phyloP scores from a whole-genome alignment of 331 rosid species.

The Arachis monticola region DNA sequence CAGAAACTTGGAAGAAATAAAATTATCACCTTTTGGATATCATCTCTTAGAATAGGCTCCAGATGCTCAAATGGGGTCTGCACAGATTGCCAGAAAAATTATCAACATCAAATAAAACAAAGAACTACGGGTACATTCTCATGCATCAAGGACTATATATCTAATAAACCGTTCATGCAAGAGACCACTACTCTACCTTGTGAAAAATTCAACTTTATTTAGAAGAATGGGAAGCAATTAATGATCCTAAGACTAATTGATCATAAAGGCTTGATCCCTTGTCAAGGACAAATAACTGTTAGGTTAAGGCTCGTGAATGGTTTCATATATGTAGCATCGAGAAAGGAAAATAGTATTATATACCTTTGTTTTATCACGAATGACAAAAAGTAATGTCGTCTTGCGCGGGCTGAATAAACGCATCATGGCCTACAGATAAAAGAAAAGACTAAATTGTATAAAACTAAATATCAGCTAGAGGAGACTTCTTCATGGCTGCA shows the following conservation, averaged over 20 bases:
- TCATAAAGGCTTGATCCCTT: background rate
- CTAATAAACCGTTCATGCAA: background rate
- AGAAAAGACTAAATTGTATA: slow-evolving; percentile 22
- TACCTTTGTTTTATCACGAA: slow-evolving; percentile 79
- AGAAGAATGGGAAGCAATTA: background rate
- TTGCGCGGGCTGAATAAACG: slow-evolving; percentile 75
- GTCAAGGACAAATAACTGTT: background rate
- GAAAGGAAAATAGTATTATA: slow-evolving; percentile 12
- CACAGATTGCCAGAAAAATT: slow-evolving; percentile 26
- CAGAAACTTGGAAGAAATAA: slow-evolving; percentile 17
- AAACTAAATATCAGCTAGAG: background rate
- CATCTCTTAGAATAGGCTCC: slow-evolving; percentile 67
- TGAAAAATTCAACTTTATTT: background rate
- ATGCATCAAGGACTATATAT: background rate
- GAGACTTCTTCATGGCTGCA: background rate
- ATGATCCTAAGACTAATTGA: background rate
- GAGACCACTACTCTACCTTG: background rate
- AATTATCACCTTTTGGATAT: slow-evolving; percentile 61
- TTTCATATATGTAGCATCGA: background rate
- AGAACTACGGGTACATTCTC: background rate
- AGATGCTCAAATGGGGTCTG: slow-evolving; percentile 64
- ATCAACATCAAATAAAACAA: slow-evolving; percentile 12
- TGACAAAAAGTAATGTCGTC: slow-evolving; percentile 66
- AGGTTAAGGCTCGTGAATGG: background rate
- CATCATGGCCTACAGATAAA: slow-evolving; percentile 65